A percentile compares a stretch with the other conserved stretches of the same genome.
These are phyloP conservation scores for Penicillium sp. DNA, from an alignment of 2,329 filamentous ascomycete species.

Conservation along the genomic window DNA sequence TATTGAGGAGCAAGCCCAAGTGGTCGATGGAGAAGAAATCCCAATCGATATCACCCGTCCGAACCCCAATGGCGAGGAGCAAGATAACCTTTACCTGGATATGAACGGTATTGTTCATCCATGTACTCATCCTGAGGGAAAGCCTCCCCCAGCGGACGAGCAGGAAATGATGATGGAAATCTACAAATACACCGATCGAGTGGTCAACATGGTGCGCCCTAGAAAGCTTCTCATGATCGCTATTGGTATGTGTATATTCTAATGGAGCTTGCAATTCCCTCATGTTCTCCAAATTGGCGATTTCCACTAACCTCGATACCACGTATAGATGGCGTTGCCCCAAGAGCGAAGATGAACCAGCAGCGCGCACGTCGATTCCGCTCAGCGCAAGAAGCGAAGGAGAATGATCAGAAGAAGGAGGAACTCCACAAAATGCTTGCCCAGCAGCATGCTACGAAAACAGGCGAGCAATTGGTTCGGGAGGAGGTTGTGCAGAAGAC, in stretches of 20 bases:
- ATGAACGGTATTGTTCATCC: slow-evolving; percentile 99
- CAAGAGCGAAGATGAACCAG: slow-evolving; percentile 99
- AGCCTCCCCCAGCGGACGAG: slow-evolving; percentile 85
- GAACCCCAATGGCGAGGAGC: slow-evolving; percentile 96
- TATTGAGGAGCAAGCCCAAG: slow-evolving; percentile 77
- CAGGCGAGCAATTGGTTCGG: slow-evolving; percentile 59
- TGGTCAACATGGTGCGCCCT: slow-evolving; percentile 97
- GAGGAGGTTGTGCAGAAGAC: slow-evolving; percentile 73
- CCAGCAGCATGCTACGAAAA: slow-evolving; percentile 68
- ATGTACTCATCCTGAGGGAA: slow-evolving; percentile 94
- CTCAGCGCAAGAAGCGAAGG: slow-evolving; percentile 87
- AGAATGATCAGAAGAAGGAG: slow-evolving; percentile 88
- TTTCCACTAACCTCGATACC: slow-evolving; percentile 1
- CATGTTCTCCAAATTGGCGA: not conserved
- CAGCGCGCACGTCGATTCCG: slow-evolving; percentile 95
- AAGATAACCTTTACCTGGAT: slow-evolving; percentile 96
- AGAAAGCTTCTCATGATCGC: slow-evolving; percentile 96
- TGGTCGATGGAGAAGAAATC: slow-evolving; percentile 78
- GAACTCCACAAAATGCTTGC: slow-evolving; percentile 83
- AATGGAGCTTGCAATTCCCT: not conserved
- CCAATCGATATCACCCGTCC: slow-evolving; percentile 80
- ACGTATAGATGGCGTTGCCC: slow-evolving; percentile 81
- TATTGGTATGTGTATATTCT: slow-evolving; percentile 60
- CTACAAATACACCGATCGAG: slow-evolving; percentile 97
- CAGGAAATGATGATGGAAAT: slow-evolving; percentile 99